Evolutionary conservation across 371 early-diverging fungal genomes (phyloP).

Genomic region (Lichtheimia hyalospora): DNA sequence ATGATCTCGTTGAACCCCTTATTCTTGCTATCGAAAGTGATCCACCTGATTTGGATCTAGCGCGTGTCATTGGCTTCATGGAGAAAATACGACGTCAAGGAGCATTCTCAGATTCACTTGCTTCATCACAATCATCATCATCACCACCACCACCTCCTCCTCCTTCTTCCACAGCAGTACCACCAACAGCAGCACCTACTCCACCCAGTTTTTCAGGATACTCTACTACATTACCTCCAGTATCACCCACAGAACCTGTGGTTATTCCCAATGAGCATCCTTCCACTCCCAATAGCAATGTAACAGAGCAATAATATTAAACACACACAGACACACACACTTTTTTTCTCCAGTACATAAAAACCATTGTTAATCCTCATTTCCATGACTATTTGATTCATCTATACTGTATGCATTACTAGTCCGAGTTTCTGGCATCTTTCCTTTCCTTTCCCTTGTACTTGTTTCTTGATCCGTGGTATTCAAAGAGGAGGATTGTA

Average conservation of each 20-base stretch:
- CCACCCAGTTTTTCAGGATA: background rate
- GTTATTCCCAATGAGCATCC: too few relatives aligned
- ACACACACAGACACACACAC: too few relatives aligned
- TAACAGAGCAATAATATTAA: too few relatives aligned
- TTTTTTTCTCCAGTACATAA: too few relatives aligned
- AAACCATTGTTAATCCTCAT: too few relatives aligned
- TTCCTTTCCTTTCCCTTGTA: constrained; percentile 1
- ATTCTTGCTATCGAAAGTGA: constrained; percentile 74
- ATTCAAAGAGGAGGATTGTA: background rate
- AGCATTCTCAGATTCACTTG: constrained; percentile 6
- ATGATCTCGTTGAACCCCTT: constrained; percentile 61
- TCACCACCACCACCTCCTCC: constrained; percentile 2
- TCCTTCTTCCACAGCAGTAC: background rate
- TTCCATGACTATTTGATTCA: background rate
- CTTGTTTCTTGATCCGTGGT: background rate
- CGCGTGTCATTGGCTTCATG: constrained; percentile 57
- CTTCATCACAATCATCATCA: constrained; percentile 9
- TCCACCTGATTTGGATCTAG: constrained; percentile 54
- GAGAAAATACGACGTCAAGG: constrained; percentile 45
- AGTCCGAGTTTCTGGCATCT: constrained; percentile 1
- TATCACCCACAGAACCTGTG: background rate
- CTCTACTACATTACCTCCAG: background rate
- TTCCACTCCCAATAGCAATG: too few relatives aligned
- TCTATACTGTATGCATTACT: background rate
- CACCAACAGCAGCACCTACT: background rate